phyloP scores from a whole-genome alignment of 768 basidiomycete species.

The Coprinellus aureogranulatus region DNA sequence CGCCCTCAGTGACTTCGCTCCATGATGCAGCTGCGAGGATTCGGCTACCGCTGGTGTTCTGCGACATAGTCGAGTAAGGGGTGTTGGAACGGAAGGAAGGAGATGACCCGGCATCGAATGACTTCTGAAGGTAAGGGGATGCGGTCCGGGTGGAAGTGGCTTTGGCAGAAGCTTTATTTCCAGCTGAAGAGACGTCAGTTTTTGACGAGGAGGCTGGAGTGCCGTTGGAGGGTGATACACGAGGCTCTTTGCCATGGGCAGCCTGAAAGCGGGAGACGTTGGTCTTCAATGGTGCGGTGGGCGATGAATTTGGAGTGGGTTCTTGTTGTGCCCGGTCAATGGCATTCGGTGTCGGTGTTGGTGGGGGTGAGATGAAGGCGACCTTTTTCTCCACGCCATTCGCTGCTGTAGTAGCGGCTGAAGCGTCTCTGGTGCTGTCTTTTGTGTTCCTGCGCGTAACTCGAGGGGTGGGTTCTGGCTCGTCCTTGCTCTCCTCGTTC shows the following conservation, averaged over 20 bases:
- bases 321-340: conserved; percentile 55
- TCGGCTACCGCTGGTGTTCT: conserved; percentile 57
- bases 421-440: conserved; percentile 15
- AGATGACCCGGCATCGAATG: conserved; percentile 49
- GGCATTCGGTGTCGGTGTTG: conserved; percentile 64
- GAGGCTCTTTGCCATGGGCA: conserved; percentile 65
- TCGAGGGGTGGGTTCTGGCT: conserved; percentile 28
- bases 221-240: conserved; percentile 53
- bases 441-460: conserved; percentile 38
- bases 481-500: conserved; percentile 6
- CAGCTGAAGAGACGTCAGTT: conserved; percentile 49
- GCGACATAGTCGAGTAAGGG: conserved; percentile 78
- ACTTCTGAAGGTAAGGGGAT: conserved; percentile 57
- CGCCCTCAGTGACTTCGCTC: conserved; percentile 94
- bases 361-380: conserved; percentile 80
- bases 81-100: conserved; percentile 77
- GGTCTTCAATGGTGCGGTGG: conserved; percentile 48
- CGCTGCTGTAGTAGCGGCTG: conserved; percentile 22
- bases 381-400: conserved; percentile 78
- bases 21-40: conserved; percentile 80
- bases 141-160: conserved; percentile 62
- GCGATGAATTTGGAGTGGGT: conserved; percentile 29
- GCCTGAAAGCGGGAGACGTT: conserved; percentile 77
- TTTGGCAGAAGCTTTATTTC: conserved; percentile 42
- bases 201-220: conserved; percentile 63